A percentile compares a stretch with the other conserved stretches of the same genome.
These are phyloP conservation scores for Coprinopsis cinerea DNA, from an alignment of 768 basidiomycete genomes.

Conservation along the genomic window DNA sequence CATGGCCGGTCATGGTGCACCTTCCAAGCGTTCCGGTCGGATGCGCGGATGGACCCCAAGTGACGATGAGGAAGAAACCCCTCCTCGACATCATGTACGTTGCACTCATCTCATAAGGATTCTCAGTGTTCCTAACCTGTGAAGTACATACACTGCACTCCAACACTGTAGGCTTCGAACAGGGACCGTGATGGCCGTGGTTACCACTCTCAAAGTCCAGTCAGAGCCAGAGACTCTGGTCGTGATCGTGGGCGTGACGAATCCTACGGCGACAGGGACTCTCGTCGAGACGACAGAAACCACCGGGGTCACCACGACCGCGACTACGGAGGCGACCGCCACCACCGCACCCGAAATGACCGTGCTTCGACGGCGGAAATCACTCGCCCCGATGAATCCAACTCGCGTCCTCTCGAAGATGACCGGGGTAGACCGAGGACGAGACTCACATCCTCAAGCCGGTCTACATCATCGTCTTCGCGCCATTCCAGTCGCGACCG, in stretches of 20 bases:
- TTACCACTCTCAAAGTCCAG: too few species aligned
- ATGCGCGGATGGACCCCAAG: not conserved
- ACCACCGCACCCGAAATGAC: not conserved
- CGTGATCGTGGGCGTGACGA: not conserved
- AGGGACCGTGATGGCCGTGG: not conserved
- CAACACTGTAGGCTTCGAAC: not conserved
- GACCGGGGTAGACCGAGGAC: too few species aligned
- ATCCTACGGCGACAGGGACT: not conserved
- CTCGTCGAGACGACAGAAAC: not conserved
- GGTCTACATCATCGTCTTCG: constrained; percentile 1
- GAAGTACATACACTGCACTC: constrained; percentile 1
- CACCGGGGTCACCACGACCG: not conserved
- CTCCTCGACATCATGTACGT: not conserved
- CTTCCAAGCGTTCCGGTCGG: not conserved
- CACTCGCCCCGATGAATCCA: too few species aligned
- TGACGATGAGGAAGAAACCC: not conserved
- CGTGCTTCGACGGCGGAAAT: too few species aligned
- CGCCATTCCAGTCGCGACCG: not conserved
- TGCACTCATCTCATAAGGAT: not conserved
- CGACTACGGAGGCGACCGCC: not conserved
- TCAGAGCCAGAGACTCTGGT: not conserved
- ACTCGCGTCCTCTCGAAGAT: not conserved
- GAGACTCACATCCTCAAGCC: not conserved
- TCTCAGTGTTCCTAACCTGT: constrained; percentile 1
- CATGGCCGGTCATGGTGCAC: not conserved